Percentiles rank a stretch among this genome's conserved stretches.
phyloP scores from a whole-genome alignment of 495 filamentous ascomycete species.

The Podospora fimiseda region DNA sequence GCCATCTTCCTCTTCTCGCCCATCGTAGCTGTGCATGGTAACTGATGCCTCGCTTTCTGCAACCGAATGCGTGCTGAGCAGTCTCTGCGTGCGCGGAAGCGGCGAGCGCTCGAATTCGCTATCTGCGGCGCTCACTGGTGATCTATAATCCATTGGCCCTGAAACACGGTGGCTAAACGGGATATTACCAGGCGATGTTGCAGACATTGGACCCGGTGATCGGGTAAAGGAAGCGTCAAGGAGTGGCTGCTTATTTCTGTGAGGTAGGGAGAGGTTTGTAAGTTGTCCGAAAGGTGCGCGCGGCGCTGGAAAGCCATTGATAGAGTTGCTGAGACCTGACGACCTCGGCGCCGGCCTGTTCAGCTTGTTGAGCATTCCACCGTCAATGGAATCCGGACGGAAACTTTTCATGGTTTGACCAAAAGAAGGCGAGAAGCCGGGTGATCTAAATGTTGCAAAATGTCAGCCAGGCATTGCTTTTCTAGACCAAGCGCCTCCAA shows the following conservation, averaged over 20 bases:
- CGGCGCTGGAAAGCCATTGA: conserved; percentile 39
- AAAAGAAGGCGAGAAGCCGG: conserved; percentile 25
- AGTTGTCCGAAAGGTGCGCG: conserved; percentile 45
- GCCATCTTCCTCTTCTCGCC: conserved; percentile 56
- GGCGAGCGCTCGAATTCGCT: conserved; percentile 46
- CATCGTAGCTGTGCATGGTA: conserved; percentile 39
- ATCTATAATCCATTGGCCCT: conserved; percentile 41
- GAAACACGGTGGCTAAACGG: conserved; percentile 41
- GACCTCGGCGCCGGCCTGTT: conserved; percentile 50
- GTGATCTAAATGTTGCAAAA: conserved; percentile 17
- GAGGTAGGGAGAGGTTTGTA: conserved; percentile 45
- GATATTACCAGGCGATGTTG: conserved; percentile 44
- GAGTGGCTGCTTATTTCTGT: conserved; percentile 30
- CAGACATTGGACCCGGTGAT: conserved; percentile 40
- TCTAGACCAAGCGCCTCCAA: background rate
- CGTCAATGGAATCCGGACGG: conserved; percentile 65
- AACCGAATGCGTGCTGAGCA: conserved; percentile 29
- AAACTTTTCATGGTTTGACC: conserved; percentile 47
- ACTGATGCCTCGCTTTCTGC: conserved; percentile 17
- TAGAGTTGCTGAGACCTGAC: conserved; percentile 46
- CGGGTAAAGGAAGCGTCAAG: conserved; percentile 43
- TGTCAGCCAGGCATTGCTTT: conserved; percentile 12
- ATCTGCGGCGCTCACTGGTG: conserved; percentile 37
- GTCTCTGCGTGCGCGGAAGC: conserved; percentile 55
- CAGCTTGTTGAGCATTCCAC: conserved; percentile 68